These are phyloP conservation scores for Hyphopichia pseudoburtonii DNA, from an alignment of 1,139 yeast species.

Conservation along the genomic window DNA sequence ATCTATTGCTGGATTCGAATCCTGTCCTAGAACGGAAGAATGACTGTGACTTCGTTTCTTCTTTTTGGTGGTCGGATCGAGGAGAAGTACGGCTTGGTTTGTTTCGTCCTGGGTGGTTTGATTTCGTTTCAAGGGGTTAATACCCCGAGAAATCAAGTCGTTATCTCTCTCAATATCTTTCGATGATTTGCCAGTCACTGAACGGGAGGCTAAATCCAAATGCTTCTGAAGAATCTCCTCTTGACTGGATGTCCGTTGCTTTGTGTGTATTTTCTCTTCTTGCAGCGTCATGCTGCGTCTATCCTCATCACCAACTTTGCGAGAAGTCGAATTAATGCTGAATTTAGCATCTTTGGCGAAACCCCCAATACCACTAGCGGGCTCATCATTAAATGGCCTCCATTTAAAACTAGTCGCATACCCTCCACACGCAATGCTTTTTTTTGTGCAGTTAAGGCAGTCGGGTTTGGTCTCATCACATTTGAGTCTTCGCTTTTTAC, in stretches of 20 bases:
- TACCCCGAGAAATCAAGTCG: constrained; percentile 48
- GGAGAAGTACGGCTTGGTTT: background rate
- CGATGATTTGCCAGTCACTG: constrained; percentile 53
- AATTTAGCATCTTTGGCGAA: background rate
- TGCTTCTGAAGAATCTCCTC: constrained; percentile 35
- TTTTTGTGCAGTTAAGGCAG: constrained; percentile 46
- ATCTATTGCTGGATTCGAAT: too few species aligned
- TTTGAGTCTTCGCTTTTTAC: constrained; percentile 55
- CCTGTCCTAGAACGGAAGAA: background rate
- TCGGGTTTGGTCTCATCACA: constrained; percentile 59
- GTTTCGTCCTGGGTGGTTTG: background rate
- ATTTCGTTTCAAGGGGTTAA: constrained; percentile 35
- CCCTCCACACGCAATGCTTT: constrained; percentile 56
- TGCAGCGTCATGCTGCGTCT: constrained; percentile 5
- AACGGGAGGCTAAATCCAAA: constrained; percentile 52
- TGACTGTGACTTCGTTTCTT: constrained; percentile 2
- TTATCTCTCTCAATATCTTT: constrained; percentile 49
- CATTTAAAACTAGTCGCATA: constrained; percentile 65
- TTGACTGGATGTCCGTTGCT: background rate
- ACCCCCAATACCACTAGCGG: background rate
- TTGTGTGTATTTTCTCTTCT: too few species aligned
- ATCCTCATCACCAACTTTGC: background rate
- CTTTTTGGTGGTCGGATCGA: background rate
- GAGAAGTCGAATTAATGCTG: background rate
- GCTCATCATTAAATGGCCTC: constrained; percentile 46